Base-by-base conservation (phyloP, 768 basidiomycete species). In the Phaeotremella skinneri region DNA sequence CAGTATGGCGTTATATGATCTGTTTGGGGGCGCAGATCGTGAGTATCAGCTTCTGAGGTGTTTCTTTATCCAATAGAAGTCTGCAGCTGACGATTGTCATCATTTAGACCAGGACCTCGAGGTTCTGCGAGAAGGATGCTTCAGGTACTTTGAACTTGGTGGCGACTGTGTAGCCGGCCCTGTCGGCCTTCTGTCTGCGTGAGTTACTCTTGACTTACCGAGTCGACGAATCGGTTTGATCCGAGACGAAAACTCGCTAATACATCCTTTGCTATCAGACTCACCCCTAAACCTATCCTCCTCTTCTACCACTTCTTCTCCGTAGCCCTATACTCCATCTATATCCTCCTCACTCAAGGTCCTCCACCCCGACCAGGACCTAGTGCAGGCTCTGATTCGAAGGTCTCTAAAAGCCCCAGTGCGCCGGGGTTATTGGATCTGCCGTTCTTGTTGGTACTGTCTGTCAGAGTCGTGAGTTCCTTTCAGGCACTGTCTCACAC, bases 61-160 rank as follows among this genome's bases (percentile, higher is more conserved):
- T 21, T 55, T 56, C 59, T 32, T 30, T 42, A 48, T 49, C 11
- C 62, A 57, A 6, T 50, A 5, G 58, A 83, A 85, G 48, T 78
- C 80, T 20, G 89, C 7, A 80, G 77, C 20, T 49, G 20, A 82
- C 86, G 0, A 82, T 91, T 52, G 55, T 84, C 81, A 1, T 42
- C 5, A 1, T 29, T 43, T 60, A 81, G 80, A 80, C 56, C 75
- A 71, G 23, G 74, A 79, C 62, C 72, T 81, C 11, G 78, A 77
- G 26, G 76, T 80, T 4, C 76, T 81, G 41, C 69, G 77, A 58
- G 76, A 78, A 45, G 96, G 94, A 0, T 98, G 96, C 77, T 96
- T 99, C 83, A 91, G 90, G 72, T 99, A 98, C 78, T 96, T 99
- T 67, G 91, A 94, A 74, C 82, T 84, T 3, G 96, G 96, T 14